Evolutionary conservation across 2,329 filamentous ascomycete species (phyloP).

Genomic region (Nannizziopsis barbatae): DNA sequence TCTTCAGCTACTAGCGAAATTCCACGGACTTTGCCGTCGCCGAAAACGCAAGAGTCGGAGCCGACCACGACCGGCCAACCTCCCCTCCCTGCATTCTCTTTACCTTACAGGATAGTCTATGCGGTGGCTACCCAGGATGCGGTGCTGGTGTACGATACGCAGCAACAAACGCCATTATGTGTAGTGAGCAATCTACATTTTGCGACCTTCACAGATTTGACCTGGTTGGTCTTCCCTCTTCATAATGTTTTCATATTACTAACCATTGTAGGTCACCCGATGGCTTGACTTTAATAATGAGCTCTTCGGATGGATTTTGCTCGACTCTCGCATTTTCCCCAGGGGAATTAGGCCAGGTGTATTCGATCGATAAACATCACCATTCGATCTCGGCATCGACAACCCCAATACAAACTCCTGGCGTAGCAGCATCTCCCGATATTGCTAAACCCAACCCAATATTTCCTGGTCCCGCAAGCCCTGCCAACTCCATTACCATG

Average conservation of each 20-base stretch:
- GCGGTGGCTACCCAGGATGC: slow-evolving; percentile 95
- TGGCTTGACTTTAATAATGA: slow-evolving; percentile 72
- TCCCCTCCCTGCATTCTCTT: slow-evolving; percentile 56
- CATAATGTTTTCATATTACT: background rate
- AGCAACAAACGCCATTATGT: slow-evolving; percentile 86
- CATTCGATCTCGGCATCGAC: slow-evolving; percentile 41
- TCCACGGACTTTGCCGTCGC: slow-evolving; percentile 44
- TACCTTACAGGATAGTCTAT: slow-evolving; percentile 91
- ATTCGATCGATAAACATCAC: slow-evolving; percentile 44
- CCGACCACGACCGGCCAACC: slow-evolving; percentile 43
- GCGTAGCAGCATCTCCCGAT: slow-evolving; percentile 48
- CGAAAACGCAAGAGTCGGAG: slow-evolving; percentile 42
- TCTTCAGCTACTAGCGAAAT: slow-evolving; percentile 37
- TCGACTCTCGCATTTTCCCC: slow-evolving; percentile 75
- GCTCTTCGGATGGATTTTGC: slow-evolving; percentile 97
- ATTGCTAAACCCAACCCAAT: slow-evolving; percentile 46
- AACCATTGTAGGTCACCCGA: slow-evolving; percentile 54
- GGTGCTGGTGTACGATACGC: slow-evolving; percentile 89
- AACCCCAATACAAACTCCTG: slow-evolving; percentile 61
- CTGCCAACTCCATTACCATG: slow-evolving; percentile 45
- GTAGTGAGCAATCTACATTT: slow-evolving; percentile 95
- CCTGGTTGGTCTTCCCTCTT: slow-evolving; percentile 57
- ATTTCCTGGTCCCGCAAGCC: slow-evolving; percentile 44
- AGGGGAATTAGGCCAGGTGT: slow-evolving; percentile 74
- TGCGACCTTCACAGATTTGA: slow-evolving; percentile 90